Base-by-base conservation (phyloP, 176 grass and related monocot genomes). In the Aegilops sharonensis region DNA sequence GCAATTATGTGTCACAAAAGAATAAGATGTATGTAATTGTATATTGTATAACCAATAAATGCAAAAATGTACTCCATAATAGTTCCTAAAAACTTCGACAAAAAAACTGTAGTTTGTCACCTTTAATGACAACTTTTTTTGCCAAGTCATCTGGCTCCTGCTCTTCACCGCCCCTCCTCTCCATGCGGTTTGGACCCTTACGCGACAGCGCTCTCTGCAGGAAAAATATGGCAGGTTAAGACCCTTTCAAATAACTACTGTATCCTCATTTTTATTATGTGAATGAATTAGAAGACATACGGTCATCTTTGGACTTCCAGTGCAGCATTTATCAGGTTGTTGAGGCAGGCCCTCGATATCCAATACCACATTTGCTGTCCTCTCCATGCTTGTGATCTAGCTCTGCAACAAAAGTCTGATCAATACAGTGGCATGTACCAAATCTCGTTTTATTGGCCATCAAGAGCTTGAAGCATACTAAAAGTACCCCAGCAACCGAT, bases 131-230 rank as follows among this genome's bases (percentile, higher is more conserved):
- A 68, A 99, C 66, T 42, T 93, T 99, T 85, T 91, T 96, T 1
- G 64, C 56, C 48, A 88, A 72, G 56, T 94, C 94, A 61, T 94
- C 94, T 81, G 81, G 85, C 71, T 99, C 94, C 81, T 89, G 89
- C 9, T 94, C 94, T 35, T 96, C 97, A n/a, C 85, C 78, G 5
- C 36, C 65, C 72, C 89, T 95, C 77, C 84, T 96, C 30, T 99
- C 97, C 21, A 75, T 75, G 59, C 92, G 90, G 59, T 92, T 93
- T 31, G 94, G 94, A 80, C 97, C 90, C 87, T 99, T 99, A 11
- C 97, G 84, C 0, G 97, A 99, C 35, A 99, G 83, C 24, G 89
- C 97, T 81, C 92, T 99, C 97, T 99, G 84, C 85, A 90, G 11
- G 54, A 72, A 36, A 43, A 77, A 57, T 9, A 32, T 12, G 27